phyloP scores from a whole-genome alignment of 495 filamentous ascomycete species.

The Hypoxylon trugodes region DNA sequence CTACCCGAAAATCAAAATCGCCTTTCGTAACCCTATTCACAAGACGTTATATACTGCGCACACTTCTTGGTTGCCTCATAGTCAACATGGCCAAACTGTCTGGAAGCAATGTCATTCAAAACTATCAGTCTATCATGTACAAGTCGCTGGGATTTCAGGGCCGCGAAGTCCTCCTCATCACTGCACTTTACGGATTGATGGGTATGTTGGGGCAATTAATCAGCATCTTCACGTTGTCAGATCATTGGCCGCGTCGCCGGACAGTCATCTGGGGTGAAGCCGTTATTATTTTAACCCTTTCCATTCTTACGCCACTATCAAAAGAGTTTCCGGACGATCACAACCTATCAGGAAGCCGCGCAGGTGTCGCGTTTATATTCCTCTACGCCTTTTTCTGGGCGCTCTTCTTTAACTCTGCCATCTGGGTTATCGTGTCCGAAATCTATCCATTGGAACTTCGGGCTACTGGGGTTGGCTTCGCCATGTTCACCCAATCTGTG shows the following conservation, averaged over 20 bases:
- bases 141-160: not conserved
- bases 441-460: not conserved
- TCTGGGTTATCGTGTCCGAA: not conserved
- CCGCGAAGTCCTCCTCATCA: not conserved
- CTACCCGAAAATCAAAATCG: no score
- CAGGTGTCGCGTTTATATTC: not conserved
- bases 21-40: not conserved
- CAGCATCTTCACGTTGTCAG: not conserved
- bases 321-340: not conserved
- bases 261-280: not conserved
- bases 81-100: not conserved
- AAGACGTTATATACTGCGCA: not conserved
- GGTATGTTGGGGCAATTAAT: not conserved
- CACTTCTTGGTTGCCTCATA: not conserved
- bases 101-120: not conserved
- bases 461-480: not conserved
- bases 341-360: not conserved
- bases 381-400: not conserved
- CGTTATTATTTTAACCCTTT: not conserved
- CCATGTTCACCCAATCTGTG: not conserved
- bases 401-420: not conserved
- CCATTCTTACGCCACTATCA: not conserved
- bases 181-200: not conserved
- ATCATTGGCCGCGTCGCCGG: not conserved
- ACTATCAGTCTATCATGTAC: not conserved